Base-by-base conservation (phyloP, 2,329 filamentous ascomycete species). In the Cytospora piceicola region DNA sequence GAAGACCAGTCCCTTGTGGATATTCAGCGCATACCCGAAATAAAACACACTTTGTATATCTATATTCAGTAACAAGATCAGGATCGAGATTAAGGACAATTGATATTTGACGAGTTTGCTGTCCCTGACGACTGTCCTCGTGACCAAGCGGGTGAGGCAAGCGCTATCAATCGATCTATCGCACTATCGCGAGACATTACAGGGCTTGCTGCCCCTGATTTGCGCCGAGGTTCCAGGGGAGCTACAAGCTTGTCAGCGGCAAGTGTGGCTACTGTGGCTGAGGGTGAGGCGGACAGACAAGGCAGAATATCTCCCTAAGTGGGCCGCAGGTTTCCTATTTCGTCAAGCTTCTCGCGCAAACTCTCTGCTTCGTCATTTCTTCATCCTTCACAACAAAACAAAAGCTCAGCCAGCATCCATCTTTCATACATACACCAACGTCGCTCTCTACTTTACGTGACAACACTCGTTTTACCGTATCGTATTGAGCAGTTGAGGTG, bases 281-380 rank as follows among this genome's bases (percentile, higher is more conserved):
- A 52, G 56, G 60, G 52, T 55, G 52, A 39, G 53, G 61, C 61
- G 61, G 61, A 52, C 57, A 63, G 61, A 22, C 39, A 11, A 56
- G 61, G 61, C 61, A 63, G 61, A 63, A 63, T 63, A 32, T 27
- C 22, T 46, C 60, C 60, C 6, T 39, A 52, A 63, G 60, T 63
- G 61, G 61, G 61, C 53, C 61, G 61, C 29, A 56, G 53, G 57
- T 63, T 63, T 63, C 61, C 56, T 57, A 52, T 57, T 42, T 30
- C 61, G 14, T 32, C 46, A 49, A 49, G 46, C 46, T 49, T 49
- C 46, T 57, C 53, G 53, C 54, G 32, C 53, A 57, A 57, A 30
- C 39, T 57, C 22, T 4, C 32, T 57, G 61, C 61, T 57, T 52
- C 61, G 53, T 63, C 61, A 57, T 20, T 39, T 63, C 42, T 39